Base-by-base conservation (phyloP, 2,329 filamentous ascomycete species). In the Geoglossum cookeanum region DNA sequence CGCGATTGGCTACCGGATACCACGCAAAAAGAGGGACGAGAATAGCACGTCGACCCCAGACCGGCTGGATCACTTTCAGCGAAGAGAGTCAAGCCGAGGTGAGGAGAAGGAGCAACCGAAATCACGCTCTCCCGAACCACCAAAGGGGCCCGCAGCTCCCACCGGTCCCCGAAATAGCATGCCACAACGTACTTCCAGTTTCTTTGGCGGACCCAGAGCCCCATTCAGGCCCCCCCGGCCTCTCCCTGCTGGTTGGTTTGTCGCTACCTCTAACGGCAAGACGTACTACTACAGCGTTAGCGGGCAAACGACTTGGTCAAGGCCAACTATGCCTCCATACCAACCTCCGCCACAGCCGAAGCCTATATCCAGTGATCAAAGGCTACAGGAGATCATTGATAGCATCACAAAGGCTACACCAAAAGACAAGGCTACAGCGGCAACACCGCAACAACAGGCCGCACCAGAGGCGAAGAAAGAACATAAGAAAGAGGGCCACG, bases 1-100 rank as follows among this genome's bases (percentile, higher is more conserved):
- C 54, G 85, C 95, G 68, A 78, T 94, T 39, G 92, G 82, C 5
- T 98, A 97, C 69, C 83, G 92, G 59, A 98, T 98, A 65, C 88
- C 88, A 42, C 81, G 91, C 58, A 87, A 92, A 72, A 94, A 94
- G 72, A 72, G 85, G 58, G 88, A 91, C 66, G 82, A 84, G 30
- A 82, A 81, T 61, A 78, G 68, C 60, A 64, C 66, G 53, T 68
- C 68, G 60, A 68, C 67, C 63, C 69, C 74, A 49, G 73, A 77
- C 33, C 80, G 79, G 62, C 75, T 78, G 64, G 84, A 85, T 57
- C 82, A 85, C 58, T 77, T 78, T 55, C 79, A 81, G 59, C 78
- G 83, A 59, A 68, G 73, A 45, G 75, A 78, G 59, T 70, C 71
- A 45, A 68, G 68, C 13, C 71, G 74, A 22, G 75, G 79, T 53